These are phyloP conservation scores for Pyrenophora seminiperda DNA, from an alignment of 2,329 filamentous ascomycete genomes.

Conservation along the genomic window DNA sequence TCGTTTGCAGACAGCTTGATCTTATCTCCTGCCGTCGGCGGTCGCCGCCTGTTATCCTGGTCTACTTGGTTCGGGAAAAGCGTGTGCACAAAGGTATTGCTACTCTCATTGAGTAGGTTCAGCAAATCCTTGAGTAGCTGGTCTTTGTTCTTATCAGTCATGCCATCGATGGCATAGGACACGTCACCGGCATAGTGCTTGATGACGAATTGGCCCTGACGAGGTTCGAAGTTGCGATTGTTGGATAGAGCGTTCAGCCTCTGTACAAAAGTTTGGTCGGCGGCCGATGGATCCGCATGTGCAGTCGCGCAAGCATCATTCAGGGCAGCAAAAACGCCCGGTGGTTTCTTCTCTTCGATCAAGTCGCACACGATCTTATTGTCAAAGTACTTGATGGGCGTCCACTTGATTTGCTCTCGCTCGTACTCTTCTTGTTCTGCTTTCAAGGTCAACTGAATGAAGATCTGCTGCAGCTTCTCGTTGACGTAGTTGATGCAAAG, in stretches of 20 bases:
- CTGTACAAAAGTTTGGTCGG: slow-evolving; percentile 94
- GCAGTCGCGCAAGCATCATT: slow-evolving; percentile 99
- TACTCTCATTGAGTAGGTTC: slow-evolving; percentile 81
- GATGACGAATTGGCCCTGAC: slow-evolving; percentile 96
- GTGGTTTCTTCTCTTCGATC: slow-evolving; percentile 88
- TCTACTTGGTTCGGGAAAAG: slow-evolving; percentile 93
- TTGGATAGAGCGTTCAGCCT: slow-evolving; percentile 84
- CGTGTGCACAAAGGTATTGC: slow-evolving; percentile 83
- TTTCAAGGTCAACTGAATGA: slow-evolving; percentile 95
- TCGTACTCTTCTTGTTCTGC: slow-evolving; percentile 98
- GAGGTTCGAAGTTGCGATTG: slow-evolving; percentile 86
- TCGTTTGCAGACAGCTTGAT: slow-evolving; percentile 95
- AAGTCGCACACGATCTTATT: slow-evolving; percentile 98
- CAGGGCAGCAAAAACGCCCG: slow-evolving; percentile 90
- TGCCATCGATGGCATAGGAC: slow-evolving; percentile 89
- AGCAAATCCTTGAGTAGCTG: slow-evolving; percentile 92
- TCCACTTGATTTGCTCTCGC: slow-evolving; percentile 96
- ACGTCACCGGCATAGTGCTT: slow-evolving; percentile 99
- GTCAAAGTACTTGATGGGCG: slow-evolving; percentile 98
- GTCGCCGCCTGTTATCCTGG: slow-evolving; percentile 91
- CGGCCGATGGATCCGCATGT: slow-evolving; percentile 90
- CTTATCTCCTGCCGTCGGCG: slow-evolving; percentile 93
- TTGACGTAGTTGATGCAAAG: slow-evolving; percentile 99
- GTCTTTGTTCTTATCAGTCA: slow-evolving; percentile 99
- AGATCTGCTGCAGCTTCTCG: slow-evolving; percentile 98